Evolutionary conservation across 2,329 filamentous ascomycete genomes (phyloP), one percentile per base, ranked within the genome.

Genomic region (Aspergillus caelatus): DNA sequence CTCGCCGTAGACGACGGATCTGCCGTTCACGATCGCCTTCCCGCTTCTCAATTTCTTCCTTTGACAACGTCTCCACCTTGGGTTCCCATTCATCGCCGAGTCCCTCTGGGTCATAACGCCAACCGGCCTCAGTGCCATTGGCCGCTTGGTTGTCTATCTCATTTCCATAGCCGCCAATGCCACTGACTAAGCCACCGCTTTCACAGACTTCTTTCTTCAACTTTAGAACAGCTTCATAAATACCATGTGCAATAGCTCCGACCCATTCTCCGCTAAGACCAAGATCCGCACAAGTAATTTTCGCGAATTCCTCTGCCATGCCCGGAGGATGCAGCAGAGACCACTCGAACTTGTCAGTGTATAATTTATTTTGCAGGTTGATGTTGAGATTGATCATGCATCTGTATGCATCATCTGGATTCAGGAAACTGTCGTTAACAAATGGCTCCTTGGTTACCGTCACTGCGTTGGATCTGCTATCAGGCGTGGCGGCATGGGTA

Each of bases 291-390:
- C 95, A 98, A 0, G 95, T 98, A 68, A 93, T 88, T 74, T 92
- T 93, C 39, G 95, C 94, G 76, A 98, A 98, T 14, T 90, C 88
- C 77, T 99, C 94, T 0, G 95, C 93, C 48, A 94, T 93, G 26
- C 94, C 94, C 1, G 93, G 91, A 2, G 94, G 93, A 72, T 98
- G 94, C 21, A 97, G 84, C 23, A 99, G 83, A 6, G 94, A 98
- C 94, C 94, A 98, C 77, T 98, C 94, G 68, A 99, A 98, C 74
- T 94, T 97, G 83, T 99, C 95, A 4, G 92, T 96, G 78, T 97
- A 98, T 14, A 98, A 86, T 70, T 91, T 89, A 61, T 96, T 96
- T 59, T 93, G 89, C 26, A 98, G 85, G 74, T 97, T 97, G 72
- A 99, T 91, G 75, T 91, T 97, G 52, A 99, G 83, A 52, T 88